Evolutionary conservation across 768 basidiomycete species (phyloP).

Genomic region (Cyathus striatus): DNA sequence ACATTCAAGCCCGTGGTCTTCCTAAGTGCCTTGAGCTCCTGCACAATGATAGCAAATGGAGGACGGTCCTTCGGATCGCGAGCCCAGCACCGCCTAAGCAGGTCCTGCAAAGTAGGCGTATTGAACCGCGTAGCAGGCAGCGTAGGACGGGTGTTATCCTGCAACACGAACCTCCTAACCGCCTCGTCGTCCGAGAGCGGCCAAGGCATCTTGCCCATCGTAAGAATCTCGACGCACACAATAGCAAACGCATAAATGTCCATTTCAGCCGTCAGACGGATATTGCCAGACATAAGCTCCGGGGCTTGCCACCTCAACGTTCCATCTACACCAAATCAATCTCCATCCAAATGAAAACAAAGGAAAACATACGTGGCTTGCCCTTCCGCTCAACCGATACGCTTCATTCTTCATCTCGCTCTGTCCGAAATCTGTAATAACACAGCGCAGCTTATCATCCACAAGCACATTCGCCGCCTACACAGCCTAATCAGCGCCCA

Average conservation of each 20-base stretch:
- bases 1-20: constrained; percentile 27
- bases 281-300: constrained; percentile 51
- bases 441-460: constrained; percentile 57
- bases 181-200: constrained; percentile 41
- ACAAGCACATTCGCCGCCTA: constrained; percentile 75
- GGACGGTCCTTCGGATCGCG: constrained; percentile 46
- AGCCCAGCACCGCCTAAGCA: constrained; percentile 57
- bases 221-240: constrained; percentile 61
- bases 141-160: constrained; percentile 48
- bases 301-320: constrained; percentile 72
- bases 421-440: constrained; percentile 83
- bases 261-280: constrained; percentile 42
- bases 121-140: constrained; percentile 37
- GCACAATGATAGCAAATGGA: constrained; percentile 45
- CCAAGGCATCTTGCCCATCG: constrained; percentile 63
- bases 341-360: constrained; percentile 1
- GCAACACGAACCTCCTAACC: constrained; percentile 46
- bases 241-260: constrained; percentile 75
- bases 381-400: constrained; percentile 51
- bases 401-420: constrained; percentile 76
- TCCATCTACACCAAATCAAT: constrained; percentile 35
- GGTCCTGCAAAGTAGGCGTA: constrained; percentile 30
- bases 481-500: neutral
- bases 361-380: constrained; percentile 35
- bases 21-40: constrained; percentile 41